A percentile compares a stretch with the other conserved stretches of the same genome.
Conservation (phyloP, 2,329 filamentous ascomycete genomes). For the Intubia oerlemansii region DNA sequence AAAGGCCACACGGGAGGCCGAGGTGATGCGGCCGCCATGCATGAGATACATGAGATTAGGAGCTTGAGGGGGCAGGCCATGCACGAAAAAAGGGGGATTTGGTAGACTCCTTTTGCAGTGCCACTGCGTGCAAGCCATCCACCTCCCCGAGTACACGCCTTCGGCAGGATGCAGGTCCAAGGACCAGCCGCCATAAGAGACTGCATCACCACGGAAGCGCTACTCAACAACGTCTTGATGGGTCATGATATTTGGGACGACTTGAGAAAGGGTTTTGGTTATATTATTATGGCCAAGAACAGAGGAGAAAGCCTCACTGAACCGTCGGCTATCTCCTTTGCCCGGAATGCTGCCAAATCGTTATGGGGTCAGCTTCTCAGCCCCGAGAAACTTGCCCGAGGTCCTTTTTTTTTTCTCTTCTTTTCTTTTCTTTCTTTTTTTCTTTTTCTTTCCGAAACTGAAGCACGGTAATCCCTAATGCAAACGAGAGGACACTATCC, state of each 20-base stretch:
- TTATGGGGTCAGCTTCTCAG: slow-evolving; percentile 10
- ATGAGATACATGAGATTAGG: slow-evolving; percentile 11
- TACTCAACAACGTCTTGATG: slow-evolving; percentile 11
- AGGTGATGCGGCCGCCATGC: slow-evolving; percentile 11
- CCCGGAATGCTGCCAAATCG: slow-evolving; percentile 11
- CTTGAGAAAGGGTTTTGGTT: too few relatives aligned
- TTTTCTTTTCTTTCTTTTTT: too few relatives aligned
- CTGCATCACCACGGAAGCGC: slow-evolving; percentile 9
- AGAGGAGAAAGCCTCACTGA: too few relatives aligned
- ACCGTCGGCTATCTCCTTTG: slow-evolving; percentile 10
- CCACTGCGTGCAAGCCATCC: slow-evolving; percentile 10
- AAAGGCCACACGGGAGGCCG: slow-evolving; percentile 10
- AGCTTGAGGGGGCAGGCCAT: slow-evolving; percentile 10
- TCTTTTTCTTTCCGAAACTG: too few relatives aligned
- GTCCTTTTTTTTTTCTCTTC: too few relatives aligned
- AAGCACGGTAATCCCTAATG: too few relatives aligned
- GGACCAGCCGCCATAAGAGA: slow-evolving; percentile 10
- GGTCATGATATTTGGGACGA: slow-evolving; percentile 9
- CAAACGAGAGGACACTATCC: too few relatives aligned
- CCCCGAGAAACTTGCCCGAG: slow-evolving; percentile 10
- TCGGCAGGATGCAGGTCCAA: slow-evolving; percentile 11
- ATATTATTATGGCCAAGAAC: too few relatives aligned
- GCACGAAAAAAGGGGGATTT: slow-evolving; percentile 10
- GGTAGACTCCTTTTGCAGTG: slow-evolving; percentile 10
- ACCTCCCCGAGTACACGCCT: slow-evolving; percentile 11